These are phyloP conservation scores for Schizonepeta tenuifolia DNA, from an alignment of 257 asterid species.

Conservation along the genomic window DNA sequence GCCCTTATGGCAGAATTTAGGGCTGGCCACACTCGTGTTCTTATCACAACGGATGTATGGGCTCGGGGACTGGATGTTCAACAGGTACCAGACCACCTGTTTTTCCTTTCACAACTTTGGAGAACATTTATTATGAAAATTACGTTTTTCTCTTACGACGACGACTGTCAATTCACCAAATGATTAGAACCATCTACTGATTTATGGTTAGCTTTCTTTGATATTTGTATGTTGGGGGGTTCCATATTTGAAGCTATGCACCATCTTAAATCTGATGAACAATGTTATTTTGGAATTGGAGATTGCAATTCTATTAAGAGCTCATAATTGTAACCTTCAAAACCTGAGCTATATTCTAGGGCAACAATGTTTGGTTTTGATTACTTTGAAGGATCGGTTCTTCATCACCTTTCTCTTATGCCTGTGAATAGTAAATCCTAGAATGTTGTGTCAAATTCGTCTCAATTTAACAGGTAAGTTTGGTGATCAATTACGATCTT, in stretches of 20 bases:
- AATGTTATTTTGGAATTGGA: not conserved
- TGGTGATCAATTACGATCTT: conserved; percentile 96
- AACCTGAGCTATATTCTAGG: not conserved
- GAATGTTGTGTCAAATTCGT: not conserved
- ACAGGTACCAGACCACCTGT: conserved; percentile 55
- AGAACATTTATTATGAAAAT: no score
- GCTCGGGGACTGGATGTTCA: conserved; percentile 98
- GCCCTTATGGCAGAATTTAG: conserved; percentile 91
- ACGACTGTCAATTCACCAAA: no score
- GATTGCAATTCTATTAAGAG: not conserved
- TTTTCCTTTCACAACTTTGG: no score
- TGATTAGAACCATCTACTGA: not conserved
- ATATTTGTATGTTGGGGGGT: no score
- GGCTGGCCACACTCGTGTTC: conserved; percentile 84
- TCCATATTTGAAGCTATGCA: not conserved
- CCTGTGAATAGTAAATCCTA: not conserved
- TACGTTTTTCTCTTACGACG: no score
- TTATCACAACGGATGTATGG: conserved; percentile 99
- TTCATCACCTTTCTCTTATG: not conserved
- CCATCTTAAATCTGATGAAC: not conserved
- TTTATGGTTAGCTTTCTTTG: not conserved
- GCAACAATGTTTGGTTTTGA: not conserved
- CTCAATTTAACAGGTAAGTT: conserved; percentile 58
- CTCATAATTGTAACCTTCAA: not conserved
- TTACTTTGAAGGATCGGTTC: not conserved